A percentile compares a stretch with the other conserved stretches of the same genome.
These are phyloP conservation scores for Colletotrichum spinosum DNA, from an alignment of 2,329 filamentous ascomycete species.

Conservation along the genomic window DNA sequence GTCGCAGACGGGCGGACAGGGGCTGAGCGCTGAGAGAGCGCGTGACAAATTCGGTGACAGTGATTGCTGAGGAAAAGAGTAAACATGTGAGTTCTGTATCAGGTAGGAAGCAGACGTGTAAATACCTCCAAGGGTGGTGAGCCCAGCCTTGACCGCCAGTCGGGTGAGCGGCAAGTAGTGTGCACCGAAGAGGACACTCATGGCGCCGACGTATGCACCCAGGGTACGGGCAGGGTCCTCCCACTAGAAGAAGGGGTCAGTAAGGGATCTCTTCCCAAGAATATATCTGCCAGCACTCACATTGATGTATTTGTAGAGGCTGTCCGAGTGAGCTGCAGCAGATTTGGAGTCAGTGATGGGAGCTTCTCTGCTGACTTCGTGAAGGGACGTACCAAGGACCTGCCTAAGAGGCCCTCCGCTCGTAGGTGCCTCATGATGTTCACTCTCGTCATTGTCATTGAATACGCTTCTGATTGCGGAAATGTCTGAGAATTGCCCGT, in stretches of 20 bases:
- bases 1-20: constrained; percentile 16
- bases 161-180: constrained; percentile 27
- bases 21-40: constrained; percentile 16
- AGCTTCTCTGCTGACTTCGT: too few species aligned
- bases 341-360: neutral
- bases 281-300: neutral
- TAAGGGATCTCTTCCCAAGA: too few species aligned
- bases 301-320: constrained; percentile 30
- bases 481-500: neutral
- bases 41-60: constrained; percentile 22
- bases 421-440: too few species aligned
- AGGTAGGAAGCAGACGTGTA: neutral
- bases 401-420: constrained; percentile 12
- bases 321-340: constrained; percentile 19
- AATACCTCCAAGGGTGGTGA: constrained; percentile 24
- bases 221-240: constrained; percentile 27
- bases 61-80: constrained; percentile 4
- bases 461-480: neutral
- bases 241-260: constrained; percentile 8
- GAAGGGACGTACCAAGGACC: constrained; percentile 1
- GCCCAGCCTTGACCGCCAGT: constrained; percentile 15
- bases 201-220: constrained; percentile 13
- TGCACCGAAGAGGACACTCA: constrained; percentile 14
- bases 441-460: too few species aligned
- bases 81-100: neutral